Evolutionary conservation across 805 yeast genomes (phyloP).

Genomic region (Scheffersomyces amazonensis): DNA sequence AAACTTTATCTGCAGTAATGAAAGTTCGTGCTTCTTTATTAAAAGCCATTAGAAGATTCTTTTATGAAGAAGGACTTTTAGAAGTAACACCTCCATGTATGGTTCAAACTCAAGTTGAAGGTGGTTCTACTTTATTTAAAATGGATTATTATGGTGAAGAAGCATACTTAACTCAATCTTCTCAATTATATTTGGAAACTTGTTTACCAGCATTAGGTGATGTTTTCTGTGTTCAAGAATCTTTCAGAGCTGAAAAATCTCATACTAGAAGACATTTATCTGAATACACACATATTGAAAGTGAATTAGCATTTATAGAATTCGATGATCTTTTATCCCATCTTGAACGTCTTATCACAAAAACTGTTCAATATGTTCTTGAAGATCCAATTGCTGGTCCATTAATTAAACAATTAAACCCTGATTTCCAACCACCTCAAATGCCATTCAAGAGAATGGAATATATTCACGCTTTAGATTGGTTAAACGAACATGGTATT

Average conservation of each 20-base stretch:
- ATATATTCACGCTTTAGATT: slow-evolving; percentile 85
- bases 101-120: slow-evolving; percentile 99
- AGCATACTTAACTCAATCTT: slow-evolving; percentile 94
- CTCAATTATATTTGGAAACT: slow-evolving; percentile 95
- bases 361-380: slow-evolving; percentile 68
- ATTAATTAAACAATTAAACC: slow-evolving; percentile 86
- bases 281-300: slow-evolving; percentile 96
- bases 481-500: slow-evolving; percentile 95
- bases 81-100: slow-evolving; percentile 99
- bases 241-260: slow-evolving; percentile 98
- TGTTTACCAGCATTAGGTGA: slow-evolving; percentile 96
- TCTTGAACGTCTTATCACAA: slow-evolving; percentile 74
- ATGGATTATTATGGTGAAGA: slow-evolving; percentile 95
- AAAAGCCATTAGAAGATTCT: slow-evolving; percentile 72
- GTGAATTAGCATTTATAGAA: slow-evolving; percentile 82
- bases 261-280: slow-evolving; percentile 97
- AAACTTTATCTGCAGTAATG: slow-evolving; percentile 87
- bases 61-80: slow-evolving; percentile 64
- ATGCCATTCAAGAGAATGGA: slow-evolving; percentile 89
- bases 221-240: slow-evolving; percentile 95
- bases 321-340: slow-evolving; percentile 87
- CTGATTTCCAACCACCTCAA: slow-evolving; percentile 77
- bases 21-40: slow-evolving; percentile 86
- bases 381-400: slow-evolving; percentile 94
- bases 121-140: slow-evolving; percentile 94